Evolutionary conservation across 225 moss, liverwort and hornwort species (phyloP), one percentile per base, ranked within the genome.

Genomic region (Physcomitrium patens): DNA sequence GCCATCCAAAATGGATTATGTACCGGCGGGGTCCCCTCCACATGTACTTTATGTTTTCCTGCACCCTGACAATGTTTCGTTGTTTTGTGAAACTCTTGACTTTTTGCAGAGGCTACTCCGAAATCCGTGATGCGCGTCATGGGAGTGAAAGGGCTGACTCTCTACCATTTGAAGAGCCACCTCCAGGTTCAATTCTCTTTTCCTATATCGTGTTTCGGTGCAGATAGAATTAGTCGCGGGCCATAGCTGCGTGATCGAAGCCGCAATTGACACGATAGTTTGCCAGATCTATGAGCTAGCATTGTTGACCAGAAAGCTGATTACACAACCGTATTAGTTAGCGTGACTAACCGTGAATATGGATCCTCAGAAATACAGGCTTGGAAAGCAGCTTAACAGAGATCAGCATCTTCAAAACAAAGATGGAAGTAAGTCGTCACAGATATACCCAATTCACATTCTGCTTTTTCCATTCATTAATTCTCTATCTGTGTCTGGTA

Each of bases 121-220:
- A 87, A 87, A 71, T 84, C 84, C 8, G 87, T 87, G 64, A 87
- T 87, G 87, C 87, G 87, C 18, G 80, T 87, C 44, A 87, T 87
- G 87, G 87, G 87, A 52, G 87, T 87, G 59, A 87, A 87, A 79
- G 87, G 87, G 74, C 71, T 87, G 76, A 87, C 87, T 55, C 87
- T 87, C 27, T 87, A 87, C 67, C 87, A 87, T 76, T 77, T 87
- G 74, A 87, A 87, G 79, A 87, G 87, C 49, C 87, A 87, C 70
- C 87, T 87, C 15, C 87, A 87, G 87, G 87, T 87, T 71, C 11
- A 55, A 18, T 70, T 9, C 31, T 37, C 12, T 37, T 37, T 37
- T 37, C 41, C 65, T 18, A 60, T 45, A 55, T 63, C 24, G 31
- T 4, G 65, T 51, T 65, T 42, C 55, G 52, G n/a, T 27, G 13